A percentile compares a stretch with the other conserved stretches of the same genome.
Evolutionary conservation across 805 yeast species (phyloP).

Genomic region (Nakazawaea laoshanensis): DNA sequence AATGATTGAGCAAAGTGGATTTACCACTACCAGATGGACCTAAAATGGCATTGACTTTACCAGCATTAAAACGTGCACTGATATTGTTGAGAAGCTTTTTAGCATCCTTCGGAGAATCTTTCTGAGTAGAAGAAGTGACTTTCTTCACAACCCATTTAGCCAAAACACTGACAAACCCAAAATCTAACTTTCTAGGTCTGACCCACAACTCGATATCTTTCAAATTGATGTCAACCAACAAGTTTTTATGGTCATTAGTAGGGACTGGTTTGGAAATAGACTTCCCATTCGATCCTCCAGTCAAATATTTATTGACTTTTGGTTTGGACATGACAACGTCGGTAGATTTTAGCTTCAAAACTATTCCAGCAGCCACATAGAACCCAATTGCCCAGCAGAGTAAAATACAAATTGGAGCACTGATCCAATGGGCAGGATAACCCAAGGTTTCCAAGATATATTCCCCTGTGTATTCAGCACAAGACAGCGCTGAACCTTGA

Average conservation of each 20-base stretch:
- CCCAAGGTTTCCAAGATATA: slow-evolving; percentile 46
- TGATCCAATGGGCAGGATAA: slow-evolving; percentile 44
- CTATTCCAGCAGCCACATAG: slow-evolving; percentile 36
- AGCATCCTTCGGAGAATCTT: slow-evolving; percentile 11
- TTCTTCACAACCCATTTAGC: slow-evolving; percentile 6
- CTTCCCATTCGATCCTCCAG: slow-evolving; percentile 8
- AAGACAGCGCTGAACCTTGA: slow-evolving; percentile 19
- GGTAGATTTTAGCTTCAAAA: slow-evolving; percentile 39
- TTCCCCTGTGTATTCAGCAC: slow-evolving; percentile 40
- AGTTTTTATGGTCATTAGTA: slow-evolving; percentile 1
- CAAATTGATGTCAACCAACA: slow-evolving; percentile 14
- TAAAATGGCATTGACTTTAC: slow-evolving; percentile 61
- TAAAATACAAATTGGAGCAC: slow-evolving; percentile 53
- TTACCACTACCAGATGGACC: slow-evolving; percentile 83
- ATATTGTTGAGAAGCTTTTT: slow-evolving; percentile 35
- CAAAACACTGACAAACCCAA: slow-evolving; percentile 4
- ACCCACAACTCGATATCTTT: slow-evolving; percentile 17
- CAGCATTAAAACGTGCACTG: slow-evolving; percentile 42
- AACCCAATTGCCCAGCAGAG: slow-evolving; percentile 53
- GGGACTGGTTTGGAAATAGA: slow-evolving; percentile 7
- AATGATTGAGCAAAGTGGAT: slow-evolving; percentile 53
- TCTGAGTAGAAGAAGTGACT: not conserved
- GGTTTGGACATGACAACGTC: slow-evolving; percentile 42
- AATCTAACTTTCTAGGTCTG: slow-evolving; percentile 4
- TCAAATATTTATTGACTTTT: slow-evolving; percentile 11